Conservation (phyloP, 352 stramenopile species). For the Globisporangium perplexum region DNA sequence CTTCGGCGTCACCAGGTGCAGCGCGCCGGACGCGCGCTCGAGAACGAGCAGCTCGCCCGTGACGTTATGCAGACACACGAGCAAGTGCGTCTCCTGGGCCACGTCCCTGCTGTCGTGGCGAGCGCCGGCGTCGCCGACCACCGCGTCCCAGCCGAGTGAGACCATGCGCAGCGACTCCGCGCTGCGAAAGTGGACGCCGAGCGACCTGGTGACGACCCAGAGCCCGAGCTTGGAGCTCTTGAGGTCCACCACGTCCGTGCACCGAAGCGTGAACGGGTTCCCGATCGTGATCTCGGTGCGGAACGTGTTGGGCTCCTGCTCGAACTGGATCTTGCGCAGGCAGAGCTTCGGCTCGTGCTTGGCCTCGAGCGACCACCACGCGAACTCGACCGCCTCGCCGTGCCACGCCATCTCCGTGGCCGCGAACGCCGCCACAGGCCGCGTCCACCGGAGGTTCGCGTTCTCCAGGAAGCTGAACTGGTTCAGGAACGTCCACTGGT, state of each 20-base stretch:
- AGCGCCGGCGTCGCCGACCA: neutral
- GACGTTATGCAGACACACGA: conserved; percentile 54
- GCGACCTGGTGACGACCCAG: conserved; percentile 51
- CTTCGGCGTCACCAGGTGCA: conserved; percentile 41
- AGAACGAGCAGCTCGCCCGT: conserved; percentile 75
- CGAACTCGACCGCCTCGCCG: conserved; percentile 46
- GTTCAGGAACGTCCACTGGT: conserved; percentile 82
- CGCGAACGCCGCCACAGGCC: conserved; percentile 56
- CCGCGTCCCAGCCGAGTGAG: conserved; percentile 26
- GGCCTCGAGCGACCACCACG: conserved; percentile 70
- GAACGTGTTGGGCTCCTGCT: conserved; percentile 58
- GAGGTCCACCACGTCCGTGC: conserved; percentile 31
- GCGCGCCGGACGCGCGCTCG: conserved; percentile 16
- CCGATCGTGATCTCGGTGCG: conserved; percentile 75
- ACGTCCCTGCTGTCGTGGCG: neutral
- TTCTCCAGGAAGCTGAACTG: conserved; percentile 77
- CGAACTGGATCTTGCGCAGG: conserved; percentile 65
- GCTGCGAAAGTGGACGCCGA: conserved; percentile 61
- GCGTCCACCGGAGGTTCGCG: conserved; percentile 78
- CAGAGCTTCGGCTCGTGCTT: conserved; percentile 62
- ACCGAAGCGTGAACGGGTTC: conserved; percentile 40
- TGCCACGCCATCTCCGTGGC: conserved; percentile 31
- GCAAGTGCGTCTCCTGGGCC: conserved; percentile 9
- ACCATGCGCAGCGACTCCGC: conserved; percentile 34
- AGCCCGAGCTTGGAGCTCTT: conserved; percentile 56